Evolutionary conservation across 2,329 filamentous ascomycete species (phyloP), one percentile per base, ranked within the genome.

Genomic region (Talaromyces sp.): DNA sequence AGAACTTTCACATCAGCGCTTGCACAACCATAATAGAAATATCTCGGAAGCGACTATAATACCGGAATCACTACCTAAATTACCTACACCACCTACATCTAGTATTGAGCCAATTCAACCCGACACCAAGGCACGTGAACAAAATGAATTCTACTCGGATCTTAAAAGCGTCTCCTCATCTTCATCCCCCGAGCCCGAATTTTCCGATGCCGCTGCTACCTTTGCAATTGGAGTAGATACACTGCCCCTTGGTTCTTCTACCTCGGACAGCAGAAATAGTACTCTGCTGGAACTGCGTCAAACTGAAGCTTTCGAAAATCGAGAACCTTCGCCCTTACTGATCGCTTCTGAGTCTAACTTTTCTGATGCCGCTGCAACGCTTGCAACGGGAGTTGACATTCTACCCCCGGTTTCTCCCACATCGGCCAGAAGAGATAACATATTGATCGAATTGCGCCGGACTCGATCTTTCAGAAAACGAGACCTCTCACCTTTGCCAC

Each of bases 401-500:
- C 2, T 12, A 21, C 18, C 7, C 16, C 21, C 23, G 14, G 25
- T n/a, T 50, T 44, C 39, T 9, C 18, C 48, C 16, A 40, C 23
- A 3, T 21, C 25, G 23, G 50, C 42, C 23, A 44, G 31, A 33
- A 33, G 18, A 12, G 25, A 55, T 8, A 25, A 28, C n/a, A 35
- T 40, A 14, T 33, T 52, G 8, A 23, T 57, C 31, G 54, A n/a
- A 39, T 42, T 60, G 25, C 62, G 58, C 11, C 52, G 42, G 21
- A 35, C 46, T 23, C 50, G 44, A 39, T 50, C 82, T 12, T 78
- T 81, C 2, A 79, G 82, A 62, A 81, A 82, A 63, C 83, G 85
- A 39, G 83, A 83, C 8, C 78, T 89, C 8, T 88, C 88, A 0
- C 88, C 89, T 0, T 81, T 92, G 65, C 88, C 89, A 2, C 83